Evolutionary conservation across 768 basidiomycete species (phyloP).

Genomic region (Serendipita vermifera): DNA sequence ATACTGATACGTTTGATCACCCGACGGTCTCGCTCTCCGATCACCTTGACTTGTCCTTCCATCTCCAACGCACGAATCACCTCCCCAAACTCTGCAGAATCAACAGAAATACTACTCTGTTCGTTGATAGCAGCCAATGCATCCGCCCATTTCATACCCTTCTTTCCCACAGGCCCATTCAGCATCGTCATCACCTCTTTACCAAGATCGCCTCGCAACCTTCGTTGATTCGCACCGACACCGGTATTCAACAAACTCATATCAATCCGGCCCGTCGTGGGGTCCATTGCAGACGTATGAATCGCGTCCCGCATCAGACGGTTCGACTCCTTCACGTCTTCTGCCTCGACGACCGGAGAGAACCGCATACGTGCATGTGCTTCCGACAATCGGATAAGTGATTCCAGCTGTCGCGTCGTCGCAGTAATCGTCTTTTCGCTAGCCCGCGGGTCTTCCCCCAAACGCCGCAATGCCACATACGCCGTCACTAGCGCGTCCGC

Average conservation of each 20-base stretch:
- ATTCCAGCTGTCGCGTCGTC: constrained; percentile 93
- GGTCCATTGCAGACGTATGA: constrained; percentile 89
- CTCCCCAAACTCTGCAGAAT: constrained; percentile 66
- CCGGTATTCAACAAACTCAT: constrained; percentile 93
- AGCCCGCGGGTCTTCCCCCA: constrained; percentile 65
- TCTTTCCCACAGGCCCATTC: constrained; percentile 34
- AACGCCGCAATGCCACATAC: constrained; percentile 89
- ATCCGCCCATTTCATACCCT: constrained; percentile 71
- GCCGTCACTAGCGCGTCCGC: constrained; percentile 69
- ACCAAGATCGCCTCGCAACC: constrained; percentile 79
- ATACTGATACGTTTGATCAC: constrained; percentile 48
- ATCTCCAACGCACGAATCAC: constrained; percentile 66
- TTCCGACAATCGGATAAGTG: constrained; percentile 91
- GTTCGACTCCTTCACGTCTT: constrained; percentile 81
- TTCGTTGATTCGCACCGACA: constrained; percentile 74
- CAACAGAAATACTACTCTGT: constrained; percentile 76
- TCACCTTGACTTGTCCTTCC: constrained; percentile 74
- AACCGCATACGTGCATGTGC: constrained; percentile 96
- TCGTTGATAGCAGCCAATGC: constrained; percentile 63
- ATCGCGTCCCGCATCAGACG: constrained; percentile 96
- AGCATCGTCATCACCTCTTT: constrained; percentile 61
- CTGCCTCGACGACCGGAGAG: constrained; percentile 68
- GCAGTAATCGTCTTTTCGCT: constrained; percentile 94
- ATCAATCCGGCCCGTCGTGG: constrained; percentile 92
- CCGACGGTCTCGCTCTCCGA: constrained; percentile 77